Conservation (phyloP, 139 green algal genomes). For the Pleodorina starrii region DNA sequence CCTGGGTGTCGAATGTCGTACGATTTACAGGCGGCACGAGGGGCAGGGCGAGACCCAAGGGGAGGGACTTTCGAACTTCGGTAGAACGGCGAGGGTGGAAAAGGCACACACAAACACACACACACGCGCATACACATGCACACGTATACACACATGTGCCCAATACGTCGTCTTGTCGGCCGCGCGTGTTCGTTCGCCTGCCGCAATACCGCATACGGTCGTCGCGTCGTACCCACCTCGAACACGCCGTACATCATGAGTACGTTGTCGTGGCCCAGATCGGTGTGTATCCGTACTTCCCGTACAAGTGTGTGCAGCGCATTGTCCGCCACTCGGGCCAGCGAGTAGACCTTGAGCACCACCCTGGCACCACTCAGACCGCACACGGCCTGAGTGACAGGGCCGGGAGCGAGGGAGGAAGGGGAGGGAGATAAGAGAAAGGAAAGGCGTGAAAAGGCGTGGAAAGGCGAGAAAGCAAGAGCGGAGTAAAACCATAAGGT, state of each 20-base stretch:
- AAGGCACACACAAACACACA: too few relatives aligned
- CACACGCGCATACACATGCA: too few relatives aligned
- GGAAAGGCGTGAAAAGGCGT: neutral
- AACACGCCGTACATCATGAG: slow-evolving; percentile 43
- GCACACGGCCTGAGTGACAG: slow-evolving; percentile 19
- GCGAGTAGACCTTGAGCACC: slow-evolving; percentile 42
- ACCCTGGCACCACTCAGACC: neutral
- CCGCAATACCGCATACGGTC: too few relatives aligned
- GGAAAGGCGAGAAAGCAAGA: neutral
- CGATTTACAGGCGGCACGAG: too few relatives aligned
- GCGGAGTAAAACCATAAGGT: too few relatives aligned
- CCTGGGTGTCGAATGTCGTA: neutral
- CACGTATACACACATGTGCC: too few relatives aligned
- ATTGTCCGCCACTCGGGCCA: slow-evolving; percentile 2
- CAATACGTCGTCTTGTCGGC: too few relatives aligned
- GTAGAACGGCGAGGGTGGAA: too few relatives aligned
- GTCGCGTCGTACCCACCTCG: too few relatives aligned
- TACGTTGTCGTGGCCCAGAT: slow-evolving; percentile 14
- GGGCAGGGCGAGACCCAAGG: too few relatives aligned
- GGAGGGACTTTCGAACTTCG: too few relatives aligned
- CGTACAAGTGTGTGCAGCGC: slow-evolving; percentile 10
- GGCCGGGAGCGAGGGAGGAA: neutral
- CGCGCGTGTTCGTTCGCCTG: too few relatives aligned
- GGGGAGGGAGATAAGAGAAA: neutral
- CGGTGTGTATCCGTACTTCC: slow-evolving; percentile 38